A percentile compares a stretch with the other conserved stretches of the same genome.
Conservation (phyloP, 768 basidiomycete genomes). For the Dictyophora rubrovolvata region DNA sequence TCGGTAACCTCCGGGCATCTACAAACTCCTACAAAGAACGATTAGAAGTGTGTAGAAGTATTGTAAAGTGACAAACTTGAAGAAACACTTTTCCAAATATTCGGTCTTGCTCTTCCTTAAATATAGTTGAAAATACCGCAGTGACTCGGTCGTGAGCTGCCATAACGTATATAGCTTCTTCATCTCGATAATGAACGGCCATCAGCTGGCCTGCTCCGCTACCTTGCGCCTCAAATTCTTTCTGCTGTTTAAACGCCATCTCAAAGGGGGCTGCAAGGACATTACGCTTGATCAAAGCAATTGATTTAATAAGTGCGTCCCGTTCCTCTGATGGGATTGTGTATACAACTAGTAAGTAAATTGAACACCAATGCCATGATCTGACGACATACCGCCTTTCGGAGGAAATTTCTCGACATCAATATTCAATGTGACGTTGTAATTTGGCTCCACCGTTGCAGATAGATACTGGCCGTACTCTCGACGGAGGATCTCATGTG, state of each 20-base stretch:
- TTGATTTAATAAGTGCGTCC: constrained; percentile 66
- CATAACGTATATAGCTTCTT: constrained; percentile 94
- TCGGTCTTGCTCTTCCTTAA: constrained; percentile 94
- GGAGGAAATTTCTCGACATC: constrained; percentile 79
- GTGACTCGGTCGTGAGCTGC: constrained; percentile 93
- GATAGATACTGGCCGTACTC: constrained; percentile 74
- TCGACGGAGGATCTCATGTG: constrained; percentile 60
- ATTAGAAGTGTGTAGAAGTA: neutral
- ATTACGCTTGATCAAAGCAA: constrained; percentile 85
- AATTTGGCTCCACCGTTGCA: constrained; percentile 70
- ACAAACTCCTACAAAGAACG: constrained; percentile 54
- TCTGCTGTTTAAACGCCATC: constrained; percentile 72
- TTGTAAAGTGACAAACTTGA: constrained; percentile 47
- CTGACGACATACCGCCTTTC: constrained; percentile 55
- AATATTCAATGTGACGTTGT: constrained; percentile 78
- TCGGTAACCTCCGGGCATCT: constrained; percentile 88
- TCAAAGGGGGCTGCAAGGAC: constrained; percentile 94
- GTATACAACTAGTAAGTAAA: neutral
- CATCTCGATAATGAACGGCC: constrained; percentile 89
- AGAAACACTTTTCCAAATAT: constrained; percentile 98
- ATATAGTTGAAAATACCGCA: constrained; percentile 94
- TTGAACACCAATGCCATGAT: neutral
- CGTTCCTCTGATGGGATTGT: constrained; percentile 49
- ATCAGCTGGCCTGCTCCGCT: constrained; percentile 71
- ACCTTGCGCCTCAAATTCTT: constrained; percentile 57